Evolutionary conservation across 2,329 filamentous ascomycete species (phyloP), one percentile per base, ranked within the genome.

Genomic region (Nannizzia gypsea): DNA sequence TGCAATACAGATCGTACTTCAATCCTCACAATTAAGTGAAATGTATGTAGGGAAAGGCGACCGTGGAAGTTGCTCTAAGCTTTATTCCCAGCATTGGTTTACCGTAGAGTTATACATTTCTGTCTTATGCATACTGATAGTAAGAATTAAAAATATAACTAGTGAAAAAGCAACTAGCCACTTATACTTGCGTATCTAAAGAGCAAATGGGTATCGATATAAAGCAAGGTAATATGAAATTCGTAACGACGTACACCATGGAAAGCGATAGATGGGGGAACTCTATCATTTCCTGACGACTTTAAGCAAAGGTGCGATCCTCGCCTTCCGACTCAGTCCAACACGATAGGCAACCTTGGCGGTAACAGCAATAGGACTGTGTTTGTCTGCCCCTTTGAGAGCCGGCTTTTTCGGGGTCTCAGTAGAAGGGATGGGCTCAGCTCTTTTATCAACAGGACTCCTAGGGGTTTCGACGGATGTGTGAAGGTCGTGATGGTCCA

Each of bases 231-330:
- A 24, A 46, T 20, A 46, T 46, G 9, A 20, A 22, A 24, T 17
- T 20, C 2, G 20, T 11, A 46, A 46, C 20, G 22, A 17, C 42
- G 6, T 46, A 17, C 17, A 24, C 17, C 8, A 24, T 11, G n/a
- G 17, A 46, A 9, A 46, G 9, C 42, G 13, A 46, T 22, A 46
- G 9, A 20, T 20, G 9, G 22, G 20, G 17, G 9, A 11, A 17
- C 9, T 2, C 6, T 3, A 57, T 69, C 63, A 76, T 61, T 76
- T 76, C 56, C 73, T 70, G 9, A 77, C 71, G 48, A 77, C 67
- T 62, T 75, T 76, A 60, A 80, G 66, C 64, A 81, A 66, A 17
- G 78, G 76, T 17, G 77, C 76, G 54, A 80, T 80, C 26, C 75
- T 69, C 22, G 76, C 76, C 60, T 69, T 71, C 57, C 76, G 77